Evolutionary conservation across 345 rosid genomes (phyloP).

Genomic region (Eutrema yunnanense): DNA sequence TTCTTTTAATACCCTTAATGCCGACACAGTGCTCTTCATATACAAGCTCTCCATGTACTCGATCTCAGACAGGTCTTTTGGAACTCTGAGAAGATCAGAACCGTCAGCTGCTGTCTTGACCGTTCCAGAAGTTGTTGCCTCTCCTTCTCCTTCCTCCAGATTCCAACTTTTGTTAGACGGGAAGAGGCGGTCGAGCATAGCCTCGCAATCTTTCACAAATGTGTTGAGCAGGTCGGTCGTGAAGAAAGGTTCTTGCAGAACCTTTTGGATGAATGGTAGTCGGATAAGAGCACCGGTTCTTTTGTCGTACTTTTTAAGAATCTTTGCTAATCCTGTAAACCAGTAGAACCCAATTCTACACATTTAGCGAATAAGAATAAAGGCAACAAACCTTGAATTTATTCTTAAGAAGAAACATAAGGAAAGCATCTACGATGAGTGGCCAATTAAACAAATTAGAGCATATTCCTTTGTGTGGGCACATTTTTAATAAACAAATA

Average conservation of each 20-base stretch:
- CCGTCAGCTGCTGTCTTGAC: slow-evolving; percentile 10
- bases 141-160: slow-evolving; percentile 25
- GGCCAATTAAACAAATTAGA: slow-evolving; percentile 14
- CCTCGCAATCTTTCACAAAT: slow-evolving; percentile 74
- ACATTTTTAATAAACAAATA: neutral
- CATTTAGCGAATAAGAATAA: slow-evolving; percentile 16
- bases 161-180: slow-evolving; percentile 26
- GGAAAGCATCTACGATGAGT: neutral
- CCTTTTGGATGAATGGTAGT: slow-evolving; percentile 67
- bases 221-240: slow-evolving; percentile 61
- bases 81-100: slow-evolving; percentile 27
- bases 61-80: slow-evolving; percentile 49
- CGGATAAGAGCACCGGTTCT: slow-evolving; percentile 68
- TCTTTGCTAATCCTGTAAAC: slow-evolving; percentile 66
- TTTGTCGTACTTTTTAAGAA: slow-evolving; percentile 81
- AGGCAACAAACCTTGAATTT: neutral
- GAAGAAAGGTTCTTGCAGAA: slow-evolving; percentile 75
- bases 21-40: slow-evolving; percentile 61
- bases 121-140: slow-evolving; percentile 38
- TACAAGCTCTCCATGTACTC: slow-evolving; percentile 56
- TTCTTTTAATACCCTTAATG: slow-evolving; percentile 62
- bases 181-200: slow-evolving; percentile 48
- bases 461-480: slow-evolving; percentile 22
- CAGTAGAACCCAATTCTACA: slow-evolving; percentile 1
- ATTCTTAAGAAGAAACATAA: neutral